A percentile compares a stretch with the other conserved stretches of the same genome.
Evolutionary conservation across 225 moss, liverwort and hornwort species (phyloP).

Genomic region (Polytrichum commune): DNA sequence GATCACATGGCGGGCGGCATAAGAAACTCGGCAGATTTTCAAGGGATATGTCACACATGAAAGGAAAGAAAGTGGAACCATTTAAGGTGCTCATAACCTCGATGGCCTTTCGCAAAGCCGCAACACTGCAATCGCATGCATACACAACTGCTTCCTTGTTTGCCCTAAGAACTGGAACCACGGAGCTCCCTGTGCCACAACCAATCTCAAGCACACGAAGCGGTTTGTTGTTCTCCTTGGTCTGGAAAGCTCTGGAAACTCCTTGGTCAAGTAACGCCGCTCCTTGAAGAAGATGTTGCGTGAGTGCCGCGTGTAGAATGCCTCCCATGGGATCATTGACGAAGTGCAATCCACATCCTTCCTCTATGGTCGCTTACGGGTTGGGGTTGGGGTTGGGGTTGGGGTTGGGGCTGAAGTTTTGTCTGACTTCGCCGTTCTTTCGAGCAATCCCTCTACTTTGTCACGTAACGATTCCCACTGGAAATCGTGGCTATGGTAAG

Average conservation of each 20-base stretch:
- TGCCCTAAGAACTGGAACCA: conserved; percentile 64
- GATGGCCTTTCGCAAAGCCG: conserved; percentile 66
- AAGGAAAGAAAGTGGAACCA: conserved; percentile 48
- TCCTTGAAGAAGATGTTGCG: conserved; percentile 66
- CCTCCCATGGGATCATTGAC: conserved; percentile 55
- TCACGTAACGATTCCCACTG: conserved; percentile 75
- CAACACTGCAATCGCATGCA: conserved; percentile 77
- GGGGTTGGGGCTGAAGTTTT: no score
- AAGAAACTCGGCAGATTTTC: conserved; percentile 60
- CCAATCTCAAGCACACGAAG: conserved; percentile 68
- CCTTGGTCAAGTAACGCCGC: no score
- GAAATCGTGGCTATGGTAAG: conserved; percentile 78
- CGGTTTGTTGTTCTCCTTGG: conserved; percentile 1
- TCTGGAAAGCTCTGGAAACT: no score
- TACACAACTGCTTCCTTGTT: conserved; percentile 51
- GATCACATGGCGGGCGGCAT: conserved; percentile 48
- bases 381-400: no score
- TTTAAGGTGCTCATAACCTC: conserved; percentile 32
- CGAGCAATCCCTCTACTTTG: conserved; percentile 54
- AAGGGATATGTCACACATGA: conserved; percentile 64
- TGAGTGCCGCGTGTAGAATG: conserved; percentile 72
- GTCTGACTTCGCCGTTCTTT: conserved; percentile 17
- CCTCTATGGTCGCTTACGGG: conserved; percentile 10
- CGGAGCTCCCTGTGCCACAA: conserved; percentile 87
- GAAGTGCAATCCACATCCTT: conserved; percentile 24